These are phyloP conservation scores for Beta corolliflora DNA, from an alignment of 179 eudicot species.

Conservation along the genomic window DNA sequence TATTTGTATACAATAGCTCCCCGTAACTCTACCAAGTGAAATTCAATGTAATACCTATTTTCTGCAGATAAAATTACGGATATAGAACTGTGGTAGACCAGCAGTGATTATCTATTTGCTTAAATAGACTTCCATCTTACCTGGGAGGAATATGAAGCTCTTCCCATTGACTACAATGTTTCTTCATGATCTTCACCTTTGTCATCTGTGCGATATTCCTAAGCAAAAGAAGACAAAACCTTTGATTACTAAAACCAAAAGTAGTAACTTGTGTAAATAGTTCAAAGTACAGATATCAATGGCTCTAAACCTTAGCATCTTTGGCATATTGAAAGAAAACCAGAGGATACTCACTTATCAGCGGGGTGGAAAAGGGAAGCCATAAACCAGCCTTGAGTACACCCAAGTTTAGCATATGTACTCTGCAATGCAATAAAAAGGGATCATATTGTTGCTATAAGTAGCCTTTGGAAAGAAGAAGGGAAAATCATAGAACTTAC, in stretches of 20 bases:
- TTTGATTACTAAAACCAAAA: background rate
- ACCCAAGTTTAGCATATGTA: constrained; percentile 79
- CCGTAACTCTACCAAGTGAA: background rate
- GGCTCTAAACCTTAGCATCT: constrained; percentile 2
- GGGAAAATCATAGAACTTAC: no score
- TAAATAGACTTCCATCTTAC: constrained; percentile 34
- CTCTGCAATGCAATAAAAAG: constrained; percentile 37
- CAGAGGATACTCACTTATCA: constrained; percentile 55
- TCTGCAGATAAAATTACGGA: background rate
- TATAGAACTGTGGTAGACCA: background rate
- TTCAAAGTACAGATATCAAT: background rate
- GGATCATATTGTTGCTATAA: background rate
- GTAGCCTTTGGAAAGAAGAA: background rate
- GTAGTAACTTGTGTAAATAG: background rate
- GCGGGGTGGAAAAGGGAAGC: constrained; percentile 75
- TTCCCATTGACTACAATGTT: constrained; percentile 61
- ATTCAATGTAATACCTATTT: background rate
- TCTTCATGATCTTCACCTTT: constrained; percentile 75
- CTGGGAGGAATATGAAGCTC: constrained; percentile 71
- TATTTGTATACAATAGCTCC: background rate
- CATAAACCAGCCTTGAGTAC: constrained; percentile 88
- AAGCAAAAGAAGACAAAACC: constrained; percentile 17
- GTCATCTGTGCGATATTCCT: constrained; percentile 88
- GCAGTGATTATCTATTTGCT: background rate
- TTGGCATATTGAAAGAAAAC: background rate